phyloP scores from a whole-genome alignment of 768 basidiomycete genomes.

The Serendipita sp. region DNA sequence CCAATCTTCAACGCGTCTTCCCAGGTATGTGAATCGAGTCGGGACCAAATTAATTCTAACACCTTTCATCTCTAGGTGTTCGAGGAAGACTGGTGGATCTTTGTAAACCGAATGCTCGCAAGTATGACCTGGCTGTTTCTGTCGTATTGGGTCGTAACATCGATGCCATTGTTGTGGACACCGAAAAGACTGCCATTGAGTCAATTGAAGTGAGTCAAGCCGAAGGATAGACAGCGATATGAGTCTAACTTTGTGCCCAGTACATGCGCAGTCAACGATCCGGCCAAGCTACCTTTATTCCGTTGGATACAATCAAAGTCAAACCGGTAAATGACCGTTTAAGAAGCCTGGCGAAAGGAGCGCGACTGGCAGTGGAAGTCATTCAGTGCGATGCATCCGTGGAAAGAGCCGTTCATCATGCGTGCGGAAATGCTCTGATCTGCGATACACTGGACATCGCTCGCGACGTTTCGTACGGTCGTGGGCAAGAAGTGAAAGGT shows the following conservation, averaged over 20 bases:
- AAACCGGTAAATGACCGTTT: slow-evolving; percentile 91
- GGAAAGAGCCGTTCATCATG: slow-evolving; percentile 90
- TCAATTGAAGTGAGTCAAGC: slow-evolving; percentile 66
- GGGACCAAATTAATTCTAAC: not conserved
- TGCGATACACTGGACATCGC: slow-evolving; percentile 95
- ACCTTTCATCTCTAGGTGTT: slow-evolving; percentile 39
- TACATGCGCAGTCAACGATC: slow-evolving; percentile 91
- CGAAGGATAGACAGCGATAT: not conserved
- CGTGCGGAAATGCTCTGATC: slow-evolving; percentile 85
- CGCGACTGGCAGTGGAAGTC: slow-evolving; percentile 71
- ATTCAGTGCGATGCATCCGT: slow-evolving; percentile 66
- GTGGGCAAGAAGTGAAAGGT: slow-evolving; percentile 95
- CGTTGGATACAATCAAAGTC: slow-evolving; percentile 91
- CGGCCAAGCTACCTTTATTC: slow-evolving; percentile 94
- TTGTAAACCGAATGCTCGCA: slow-evolving; percentile 83
- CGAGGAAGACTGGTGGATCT: slow-evolving; percentile 85
- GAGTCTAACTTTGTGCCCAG: slow-evolving; percentile 21
- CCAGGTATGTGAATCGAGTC: slow-evolving; percentile 37
- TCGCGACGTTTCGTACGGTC: slow-evolving; percentile 78
- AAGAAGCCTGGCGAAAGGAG: slow-evolving; percentile 78
- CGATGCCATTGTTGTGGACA: slow-evolving; percentile 90
- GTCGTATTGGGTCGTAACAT: slow-evolving; percentile 88
- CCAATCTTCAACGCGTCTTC: slow-evolving; percentile 74
- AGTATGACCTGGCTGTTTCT: slow-evolving; percentile 83
- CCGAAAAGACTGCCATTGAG: slow-evolving; percentile 92